Evolutionary conservation across 2,329 filamentous ascomycete species (phyloP), one percentile per base, ranked within the genome.

Genomic region (Colletotrichum viniferum): DNA sequence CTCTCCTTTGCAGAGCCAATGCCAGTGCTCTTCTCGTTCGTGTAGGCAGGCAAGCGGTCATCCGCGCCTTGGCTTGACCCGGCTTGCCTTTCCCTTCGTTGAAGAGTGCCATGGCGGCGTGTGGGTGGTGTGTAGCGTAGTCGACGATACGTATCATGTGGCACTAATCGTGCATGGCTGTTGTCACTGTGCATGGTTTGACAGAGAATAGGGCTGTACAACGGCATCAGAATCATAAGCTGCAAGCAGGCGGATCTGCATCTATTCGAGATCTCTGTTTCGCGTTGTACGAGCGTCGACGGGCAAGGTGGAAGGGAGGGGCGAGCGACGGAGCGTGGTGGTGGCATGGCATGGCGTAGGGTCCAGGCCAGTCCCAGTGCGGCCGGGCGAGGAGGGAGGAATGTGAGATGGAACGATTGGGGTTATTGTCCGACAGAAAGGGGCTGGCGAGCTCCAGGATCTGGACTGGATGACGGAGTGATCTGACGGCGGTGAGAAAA

Each of bases 261-360:
- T 76, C 76, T 78, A 78, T 78, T 78, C 76, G 75, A 80, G 78
- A 80, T 80, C 79, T 81, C 48, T 69, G 73, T 75, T 67, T 71
- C 72, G 72, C 38, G 62, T 18, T 71, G 63, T 74, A 56, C 64
- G 34, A 73, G 56, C 63, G 21, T 63, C 18, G 26, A 34, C 28
- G n/a, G 73, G 34, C 38, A 61, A 38, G 60, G 58, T 43, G n/a
- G 60, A 66, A 28, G 55, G 14, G 43, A 73, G 52, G 55, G 36
- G 14, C n/a, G 28, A 21, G 32, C 34, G 43, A 48, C 43, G 21
- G 32, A 34, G n/a, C 21, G 34, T 63, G 5, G 61, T 63, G 21
- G 36, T 63, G 56, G 61, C 38, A 48, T 66, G 36, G 60, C 43
- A 48, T 65, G 38, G 43, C 60, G 68, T 71, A 58, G 58, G 28